Evolutionary conservation across 345 rosid genomes (phyloP), one percentile per base, ranked within the genome.

Genomic region (Abelmoschus esculentus): DNA sequence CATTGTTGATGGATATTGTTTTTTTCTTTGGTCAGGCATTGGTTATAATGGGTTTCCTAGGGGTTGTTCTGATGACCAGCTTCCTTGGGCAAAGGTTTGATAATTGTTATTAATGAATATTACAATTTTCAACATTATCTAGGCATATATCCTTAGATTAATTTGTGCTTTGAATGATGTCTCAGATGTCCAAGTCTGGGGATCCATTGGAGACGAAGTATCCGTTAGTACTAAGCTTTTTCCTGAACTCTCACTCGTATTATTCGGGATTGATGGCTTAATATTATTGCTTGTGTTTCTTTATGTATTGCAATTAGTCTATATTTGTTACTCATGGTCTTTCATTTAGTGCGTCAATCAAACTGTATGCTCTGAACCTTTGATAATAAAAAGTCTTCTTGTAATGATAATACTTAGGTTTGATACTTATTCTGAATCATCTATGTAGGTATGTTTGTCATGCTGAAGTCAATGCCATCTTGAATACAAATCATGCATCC

Each of bases 41-140:
- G 98, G 98, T 74, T 93, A 93, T 75, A 93, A 91, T 82, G 98
- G 98, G 58, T 91, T 93, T 88, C 97, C 97, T 36, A 86, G 98
- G 83, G 98, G 98, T 66, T 93, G 98, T 76, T 91, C 98, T 1
- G 98, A 93, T 82, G 98, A 91, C 75, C 82, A 72, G 76, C 97
- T 93, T 84, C 96, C 98, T 15, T 93, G 98, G 98, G 96, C 97
- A 70, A 93, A 91, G 96, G 97, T 89, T 80, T 26, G 80, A 18
- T 56, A n/a, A 14, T 26, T 50, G 31, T 17, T 14, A 38, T 31
- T 56, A n/a, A 5, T 63, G 14, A 18, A 52, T 55, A 2, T 62
- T 76, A 13, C 15, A 10, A 57, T 1, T 58, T 75, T n/a, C 15
- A 10, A 44, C 57, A 36, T 67, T 49, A 0, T 73, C 22, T 40